Base-by-base conservation (phyloP, 2,329 filamentous ascomycete genomes). In the Pyrenochaeta sp. region DNA sequence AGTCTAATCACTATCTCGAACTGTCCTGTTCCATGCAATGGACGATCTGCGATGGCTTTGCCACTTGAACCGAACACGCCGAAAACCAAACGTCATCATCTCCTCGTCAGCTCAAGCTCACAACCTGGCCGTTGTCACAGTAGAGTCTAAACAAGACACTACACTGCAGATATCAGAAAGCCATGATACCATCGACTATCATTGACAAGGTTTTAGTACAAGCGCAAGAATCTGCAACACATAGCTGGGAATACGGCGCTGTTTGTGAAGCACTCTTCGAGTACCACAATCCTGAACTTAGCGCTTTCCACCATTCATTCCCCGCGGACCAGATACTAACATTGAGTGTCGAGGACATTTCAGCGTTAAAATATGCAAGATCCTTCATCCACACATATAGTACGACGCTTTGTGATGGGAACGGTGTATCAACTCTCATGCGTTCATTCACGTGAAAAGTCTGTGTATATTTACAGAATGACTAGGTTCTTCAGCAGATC, bases 121-220 rank as follows among this genome's bases (percentile, higher is more conserved):
- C 23, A 27, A 4, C 4, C 23, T 9, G 4, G 9, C 23, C 23
- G n/a, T n/a, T 27, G 9, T 27, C 4, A 27, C 23, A 27, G 23
- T 27, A 27, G 4, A 9, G 9, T 9, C 4, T 27, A 9, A 27
- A 4, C 23, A 27, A 9, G 23, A 27, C 4, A 27, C 4, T 5
- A 5, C 9, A 27, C 9, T 27, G 23, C 23, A 27, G 4, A 9
- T 9, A 9, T n/a, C 17, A 39, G 21, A 23, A 10, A 4, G 21
- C 14, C 9, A 64, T 66, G 56, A 56, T 66, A 77, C 91, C 87
- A 10, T 89, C 89, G 78, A 90, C 49, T 7, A 4, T 64, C 1
- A 51, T 71, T 21, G 44, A 56, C 14, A 63, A 54, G 31, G 60
- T 67, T 7, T 62, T 70, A 4, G 20, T 50, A 6, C 68, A 72